Evolutionary conservation across 441 rosid species (phyloP).

Genomic region (Syzygium malaccense): DNA sequence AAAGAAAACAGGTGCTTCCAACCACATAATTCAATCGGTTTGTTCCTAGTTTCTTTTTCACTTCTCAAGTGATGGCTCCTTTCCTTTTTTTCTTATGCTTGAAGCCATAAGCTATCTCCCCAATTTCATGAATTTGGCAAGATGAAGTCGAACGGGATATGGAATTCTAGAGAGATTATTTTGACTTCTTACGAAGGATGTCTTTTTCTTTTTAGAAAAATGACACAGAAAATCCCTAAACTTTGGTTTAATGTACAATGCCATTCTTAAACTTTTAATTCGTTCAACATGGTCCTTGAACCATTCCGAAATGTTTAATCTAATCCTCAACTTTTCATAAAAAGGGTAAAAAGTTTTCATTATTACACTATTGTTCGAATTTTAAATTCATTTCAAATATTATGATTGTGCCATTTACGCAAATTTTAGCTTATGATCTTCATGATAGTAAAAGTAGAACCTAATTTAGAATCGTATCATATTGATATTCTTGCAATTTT

Average conservation of each 20-base stretch:
- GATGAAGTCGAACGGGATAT: neutral
- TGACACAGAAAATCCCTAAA: neutral
- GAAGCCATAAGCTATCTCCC: neutral
- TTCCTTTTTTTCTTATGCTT: neutral
- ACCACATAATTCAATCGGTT: neutral
- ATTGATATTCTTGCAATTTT: neutral
- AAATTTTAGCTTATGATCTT: neutral
- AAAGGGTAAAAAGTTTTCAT: neutral
- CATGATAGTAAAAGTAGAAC: neutral
- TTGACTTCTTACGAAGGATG: neutral
- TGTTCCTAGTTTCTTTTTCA: neutral
- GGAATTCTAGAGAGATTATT: neutral
- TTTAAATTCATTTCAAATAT: neutral
- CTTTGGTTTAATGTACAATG: accelerated
- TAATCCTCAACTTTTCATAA: neutral
- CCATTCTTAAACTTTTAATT: neutral
- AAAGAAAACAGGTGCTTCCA: neutral
- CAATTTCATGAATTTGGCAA: neutral
- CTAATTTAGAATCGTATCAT: neutral
- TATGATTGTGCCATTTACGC: neutral
- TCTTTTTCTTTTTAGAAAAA: neutral
- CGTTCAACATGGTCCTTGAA: accelerated
- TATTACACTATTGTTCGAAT: neutral
- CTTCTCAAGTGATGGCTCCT: neutral
- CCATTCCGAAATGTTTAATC: neutral